phyloP scores from a whole-genome alignment of 768 basidiomycete genomes.

The Peribolospora baueri region DNA sequence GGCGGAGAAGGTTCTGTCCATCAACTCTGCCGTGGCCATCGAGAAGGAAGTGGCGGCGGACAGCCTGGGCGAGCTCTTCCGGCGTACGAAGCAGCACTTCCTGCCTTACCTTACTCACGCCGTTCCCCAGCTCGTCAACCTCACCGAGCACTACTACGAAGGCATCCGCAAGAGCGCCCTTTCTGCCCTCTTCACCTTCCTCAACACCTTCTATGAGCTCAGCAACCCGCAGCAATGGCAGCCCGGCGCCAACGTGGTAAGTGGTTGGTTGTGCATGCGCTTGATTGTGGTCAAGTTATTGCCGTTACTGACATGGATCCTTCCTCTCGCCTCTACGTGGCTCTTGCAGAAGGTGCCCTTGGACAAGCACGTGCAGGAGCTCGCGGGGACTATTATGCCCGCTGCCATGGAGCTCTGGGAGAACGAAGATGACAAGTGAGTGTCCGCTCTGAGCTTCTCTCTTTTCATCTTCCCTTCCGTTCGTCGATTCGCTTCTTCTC shows the following conservation, averaged over 20 bases:
- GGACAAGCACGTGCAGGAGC: constrained; percentile 45
- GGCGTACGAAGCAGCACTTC: constrained; percentile 56
- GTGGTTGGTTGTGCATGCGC: constrained; percentile 15
- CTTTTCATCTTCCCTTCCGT: not conserved
- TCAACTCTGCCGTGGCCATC: constrained; percentile 86
- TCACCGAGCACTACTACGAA: constrained; percentile 83
- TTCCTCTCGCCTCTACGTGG: too few relatives aligned
- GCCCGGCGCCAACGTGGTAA: constrained; percentile 40
- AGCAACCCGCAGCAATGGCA: constrained; percentile 61
- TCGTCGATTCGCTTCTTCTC: not conserved
- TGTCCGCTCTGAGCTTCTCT: constrained; percentile 28
- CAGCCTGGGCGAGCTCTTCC: constrained; percentile 74
- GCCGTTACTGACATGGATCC: not conserved
- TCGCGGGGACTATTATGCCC: constrained; percentile 48
- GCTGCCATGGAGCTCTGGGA: constrained; percentile 70
- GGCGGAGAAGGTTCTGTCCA: constrained; percentile 64
- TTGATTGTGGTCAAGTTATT: not conserved
- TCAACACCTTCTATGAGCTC: constrained; percentile 76
- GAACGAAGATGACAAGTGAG: constrained; percentile 49
- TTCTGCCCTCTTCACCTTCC: constrained; percentile 62
- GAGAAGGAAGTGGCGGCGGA: constrained; percentile 99
- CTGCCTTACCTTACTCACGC: constrained; percentile 69
- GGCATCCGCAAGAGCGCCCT: constrained; percentile 86
- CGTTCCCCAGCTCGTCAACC: constrained; percentile 48
- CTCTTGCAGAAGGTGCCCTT: constrained; percentile 2